Conservation (phyloP, 2,329 filamentous ascomycete genomes). For the Fusarium brevicatenulatum region DNA sequence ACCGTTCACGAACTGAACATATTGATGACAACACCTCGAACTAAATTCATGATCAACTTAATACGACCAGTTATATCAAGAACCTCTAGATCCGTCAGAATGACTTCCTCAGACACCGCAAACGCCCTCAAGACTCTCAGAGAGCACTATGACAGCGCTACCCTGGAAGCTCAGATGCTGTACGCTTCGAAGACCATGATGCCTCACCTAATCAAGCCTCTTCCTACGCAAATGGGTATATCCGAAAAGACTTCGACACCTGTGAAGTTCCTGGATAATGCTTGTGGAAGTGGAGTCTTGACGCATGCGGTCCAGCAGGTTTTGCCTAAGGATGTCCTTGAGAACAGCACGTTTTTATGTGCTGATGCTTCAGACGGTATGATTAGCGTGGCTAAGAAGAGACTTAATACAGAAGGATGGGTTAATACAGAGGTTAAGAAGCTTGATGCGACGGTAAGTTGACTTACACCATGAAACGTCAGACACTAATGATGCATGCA, state of each 20-base stretch:
- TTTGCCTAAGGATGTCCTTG: constrained; percentile 52
- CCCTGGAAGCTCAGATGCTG: constrained; percentile 29
- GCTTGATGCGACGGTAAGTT: constrained; percentile 59
- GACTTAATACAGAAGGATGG: constrained; percentile 57
- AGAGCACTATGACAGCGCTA: constrained; percentile 24
- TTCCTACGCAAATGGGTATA: constrained; percentile 44
- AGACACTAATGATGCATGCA: constrained; percentile 26
- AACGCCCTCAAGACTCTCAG: constrained; percentile 22
- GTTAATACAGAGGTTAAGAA: constrained; percentile 54
- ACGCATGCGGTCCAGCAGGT: constrained; percentile 55
- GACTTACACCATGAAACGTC: fast-evolving
- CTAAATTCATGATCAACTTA: neutral
- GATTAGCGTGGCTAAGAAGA: constrained; percentile 53
- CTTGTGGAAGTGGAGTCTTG: constrained; percentile 63
- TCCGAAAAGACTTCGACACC: constrained; percentile 37
- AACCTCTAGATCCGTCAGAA: neutral
- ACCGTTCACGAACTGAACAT: neutral
- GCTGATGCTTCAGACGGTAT: constrained; percentile 58
- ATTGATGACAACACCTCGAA: neutral
- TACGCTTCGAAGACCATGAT: constrained; percentile 35
- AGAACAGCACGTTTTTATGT: constrained; percentile 58
- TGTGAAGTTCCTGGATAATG: constrained; percentile 60
- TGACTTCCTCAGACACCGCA: constrained; percentile 8
- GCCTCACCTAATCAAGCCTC: constrained; percentile 25
- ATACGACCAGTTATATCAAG: neutral